Percentiles rank a stretch among this genome's conserved stretches.
Conservation (phyloP, 345 rosid species). For the Atalantia buxifolia region DNA sequence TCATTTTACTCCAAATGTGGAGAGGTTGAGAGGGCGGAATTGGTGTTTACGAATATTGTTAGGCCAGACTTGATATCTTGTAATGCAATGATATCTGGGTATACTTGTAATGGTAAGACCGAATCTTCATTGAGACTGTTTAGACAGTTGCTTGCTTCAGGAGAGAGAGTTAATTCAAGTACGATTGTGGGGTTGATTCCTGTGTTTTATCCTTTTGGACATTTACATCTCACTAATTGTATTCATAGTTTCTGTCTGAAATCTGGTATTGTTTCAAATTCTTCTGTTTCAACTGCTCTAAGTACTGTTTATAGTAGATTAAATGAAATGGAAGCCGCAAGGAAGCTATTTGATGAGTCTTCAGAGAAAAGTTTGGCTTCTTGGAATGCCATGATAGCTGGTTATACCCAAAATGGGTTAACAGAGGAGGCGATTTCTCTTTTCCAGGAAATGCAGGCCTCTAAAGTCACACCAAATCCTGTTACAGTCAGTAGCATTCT, state of each 20-base stretch:
- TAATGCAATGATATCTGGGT: constrained; percentile 82
- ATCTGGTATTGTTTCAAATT: constrained; percentile 39
- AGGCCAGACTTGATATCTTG: constrained; percentile 62
- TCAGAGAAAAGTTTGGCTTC: constrained; percentile 59
- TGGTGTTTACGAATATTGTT: constrained; percentile 50
- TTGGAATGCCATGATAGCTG: constrained; percentile 88
- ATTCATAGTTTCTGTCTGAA: constrained; percentile 59
- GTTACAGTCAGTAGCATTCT: constrained; percentile 66
- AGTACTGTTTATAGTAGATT: constrained; percentile 58
- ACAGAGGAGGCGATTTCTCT: constrained; percentile 64
- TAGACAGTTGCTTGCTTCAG: constrained; percentile 42
- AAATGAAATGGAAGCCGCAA: constrained; percentile 58
- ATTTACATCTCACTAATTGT: constrained; percentile 42
- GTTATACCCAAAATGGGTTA: constrained; percentile 74
- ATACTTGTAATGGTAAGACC: constrained; percentile 47
- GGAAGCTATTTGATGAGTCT: constrained; percentile 51
- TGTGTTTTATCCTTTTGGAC: constrained; percentile 51
- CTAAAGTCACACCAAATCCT: constrained; percentile 52
- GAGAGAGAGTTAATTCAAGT: constrained; percentile 46
- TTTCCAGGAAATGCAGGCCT: constrained; percentile 60
- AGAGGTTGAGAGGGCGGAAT: constrained; percentile 31
- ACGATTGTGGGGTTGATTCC: constrained; percentile 75
- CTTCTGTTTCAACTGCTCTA: constrained; percentile 60
- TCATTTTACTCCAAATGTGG: constrained; percentile 63
- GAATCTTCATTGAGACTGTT: constrained; percentile 51